Evolutionary conservation across 108 stramenopile species (phyloP).

Genomic region (Pinguiococcus pyrenoidosus): DNA sequence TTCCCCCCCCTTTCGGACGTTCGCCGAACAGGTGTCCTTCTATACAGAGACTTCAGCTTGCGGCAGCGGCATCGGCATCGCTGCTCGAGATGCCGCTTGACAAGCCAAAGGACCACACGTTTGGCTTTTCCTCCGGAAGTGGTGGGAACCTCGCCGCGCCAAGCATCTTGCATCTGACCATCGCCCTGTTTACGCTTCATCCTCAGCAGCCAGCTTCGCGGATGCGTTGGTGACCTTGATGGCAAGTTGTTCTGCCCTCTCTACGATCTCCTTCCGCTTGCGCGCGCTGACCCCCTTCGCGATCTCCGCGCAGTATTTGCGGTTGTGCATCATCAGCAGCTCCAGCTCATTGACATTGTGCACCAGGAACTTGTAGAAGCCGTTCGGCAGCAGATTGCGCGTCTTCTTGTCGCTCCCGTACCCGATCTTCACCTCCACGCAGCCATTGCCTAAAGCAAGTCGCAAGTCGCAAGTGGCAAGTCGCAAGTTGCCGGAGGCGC

Average conservation of each 20-base stretch:
- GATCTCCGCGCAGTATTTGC: slow-evolving; percentile 95
- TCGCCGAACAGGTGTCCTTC: no score
- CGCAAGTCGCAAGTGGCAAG: not conserved
- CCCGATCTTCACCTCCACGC: not conserved
- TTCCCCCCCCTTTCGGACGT: no score
- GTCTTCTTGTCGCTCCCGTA: slow-evolving; percentile 81
- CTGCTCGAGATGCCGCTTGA: no score
- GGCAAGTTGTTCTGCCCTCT: slow-evolving; percentile 91
- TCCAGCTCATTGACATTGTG: slow-evolving; percentile 90
- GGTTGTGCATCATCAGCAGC: slow-evolving; percentile 99
- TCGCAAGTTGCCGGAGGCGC: no score
- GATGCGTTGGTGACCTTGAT: slow-evolving; percentile 76
- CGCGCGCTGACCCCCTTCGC: slow-evolving; percentile 78
- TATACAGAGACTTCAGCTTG: no score
- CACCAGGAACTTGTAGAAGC: slow-evolving; percentile 95
- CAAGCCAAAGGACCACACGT: no score
- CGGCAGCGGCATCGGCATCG: no score
- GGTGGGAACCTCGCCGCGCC: no score
- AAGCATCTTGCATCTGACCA: no score
- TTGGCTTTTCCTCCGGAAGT: no score
- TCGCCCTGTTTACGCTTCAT: slow-evolving; percentile 36
- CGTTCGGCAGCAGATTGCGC: slow-evolving; percentile 88
- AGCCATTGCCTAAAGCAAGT: not conserved
- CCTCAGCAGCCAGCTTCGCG: slow-evolving; percentile 80
- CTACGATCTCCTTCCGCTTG: slow-evolving; percentile 84